Evolutionary conservation across 1,284 basidiomycete species (phyloP).

Genomic region (Caloboletus inedulis): DNA sequence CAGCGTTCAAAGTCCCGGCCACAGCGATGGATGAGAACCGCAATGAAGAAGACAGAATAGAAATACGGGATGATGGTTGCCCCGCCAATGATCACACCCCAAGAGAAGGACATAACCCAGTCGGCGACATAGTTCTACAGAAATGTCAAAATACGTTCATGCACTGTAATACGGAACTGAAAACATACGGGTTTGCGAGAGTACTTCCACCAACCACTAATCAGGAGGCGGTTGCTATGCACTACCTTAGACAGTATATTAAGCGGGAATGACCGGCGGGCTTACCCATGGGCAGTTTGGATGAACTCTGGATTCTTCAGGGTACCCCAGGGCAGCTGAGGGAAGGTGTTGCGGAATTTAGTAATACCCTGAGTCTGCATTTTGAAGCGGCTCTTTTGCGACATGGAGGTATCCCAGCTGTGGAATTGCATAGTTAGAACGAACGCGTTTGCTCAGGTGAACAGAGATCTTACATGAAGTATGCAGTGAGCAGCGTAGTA

Average conservation of each 20-base stretch:
- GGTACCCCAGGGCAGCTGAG: slow-evolving; percentile 86
- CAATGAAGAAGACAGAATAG: slow-evolving; percentile 92
- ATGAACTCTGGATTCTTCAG: slow-evolving; percentile 88
- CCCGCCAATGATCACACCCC: slow-evolving; percentile 86
- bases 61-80: slow-evolving; percentile 91
- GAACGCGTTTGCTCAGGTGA: slow-evolving; percentile 9
- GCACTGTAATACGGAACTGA: background rate
- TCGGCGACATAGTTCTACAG: slow-evolving; percentile 80
- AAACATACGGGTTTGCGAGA: slow-evolving; percentile 79
- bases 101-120: slow-evolving; percentile 85
- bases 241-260: slow-evolving; percentile 9
- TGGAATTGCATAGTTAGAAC: slow-evolving; percentile 14
- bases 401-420: slow-evolving; percentile 93
- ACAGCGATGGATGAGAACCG: slow-evolving; percentile 84
- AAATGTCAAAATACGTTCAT: slow-evolving; percentile 2
- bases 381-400: slow-evolving; percentile 97
- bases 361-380: slow-evolving; percentile 93
- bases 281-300: slow-evolving; percentile 88
- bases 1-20: slow-evolving; percentile 92
- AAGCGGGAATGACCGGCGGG: background rate
- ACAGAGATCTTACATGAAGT: slow-evolving; percentile 62
- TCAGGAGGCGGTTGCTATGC: slow-evolving; percentile 74
- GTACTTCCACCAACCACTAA: slow-evolving; percentile 88
- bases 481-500: slow-evolving; percentile 75
- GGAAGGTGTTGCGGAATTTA: slow-evolving; percentile 88